A percentile compares a stretch with the other conserved stretches of the same genome.
Evolutionary conservation across 805 yeast genomes (phyloP).

Genomic region (Saccharomyces paradoxus): DNA sequence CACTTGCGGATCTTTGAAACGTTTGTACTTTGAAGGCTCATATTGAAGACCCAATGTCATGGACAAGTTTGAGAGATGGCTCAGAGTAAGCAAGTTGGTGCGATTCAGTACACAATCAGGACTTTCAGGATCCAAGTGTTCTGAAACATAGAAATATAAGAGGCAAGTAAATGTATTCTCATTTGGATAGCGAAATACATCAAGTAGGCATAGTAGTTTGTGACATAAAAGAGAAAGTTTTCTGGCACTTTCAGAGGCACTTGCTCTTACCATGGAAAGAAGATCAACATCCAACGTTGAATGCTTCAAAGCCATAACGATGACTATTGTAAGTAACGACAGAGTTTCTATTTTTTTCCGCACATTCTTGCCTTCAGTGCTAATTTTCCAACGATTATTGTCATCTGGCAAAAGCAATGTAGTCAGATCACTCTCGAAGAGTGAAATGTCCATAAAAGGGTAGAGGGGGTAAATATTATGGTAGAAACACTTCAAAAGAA

Average conservation of each 20-base stretch:
- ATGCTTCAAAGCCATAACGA: too few species aligned
- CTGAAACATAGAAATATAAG: slow-evolving; percentile 9
- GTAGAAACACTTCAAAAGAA: slow-evolving; percentile 11
- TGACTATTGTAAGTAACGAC: too few species aligned
- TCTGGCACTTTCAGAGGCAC: too few species aligned
- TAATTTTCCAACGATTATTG: too few species aligned
- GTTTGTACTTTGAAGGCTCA: slow-evolving; percentile 7
- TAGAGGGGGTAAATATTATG: slow-evolving; percentile 18
- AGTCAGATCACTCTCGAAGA: slow-evolving; percentile 7
- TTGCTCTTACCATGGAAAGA: too few species aligned
- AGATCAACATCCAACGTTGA: too few species aligned
- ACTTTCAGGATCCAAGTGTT: slow-evolving; percentile 9
- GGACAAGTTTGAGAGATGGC: slow-evolving; percentile 5
- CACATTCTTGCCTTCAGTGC: too few species aligned
- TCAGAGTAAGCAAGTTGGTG: slow-evolving; percentile 6
- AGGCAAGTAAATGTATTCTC: slow-evolving; percentile 10
- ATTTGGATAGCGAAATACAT: slow-evolving; percentile 12
- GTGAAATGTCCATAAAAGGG: slow-evolving; percentile 14
- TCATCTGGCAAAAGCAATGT: too few species aligned
- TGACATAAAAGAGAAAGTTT: background rate
- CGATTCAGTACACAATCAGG: slow-evolving; percentile 4
- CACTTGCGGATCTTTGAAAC: slow-evolving; percentile 3
- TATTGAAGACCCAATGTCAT: slow-evolving; percentile 10
- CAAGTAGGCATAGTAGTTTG: slow-evolving; percentile 8
- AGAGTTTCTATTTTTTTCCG: too few species aligned